Evolutionary conservation across 371 early-diverging fungal genomes (phyloP).

Genomic region (Zopfochytrium polystomum): DNA sequence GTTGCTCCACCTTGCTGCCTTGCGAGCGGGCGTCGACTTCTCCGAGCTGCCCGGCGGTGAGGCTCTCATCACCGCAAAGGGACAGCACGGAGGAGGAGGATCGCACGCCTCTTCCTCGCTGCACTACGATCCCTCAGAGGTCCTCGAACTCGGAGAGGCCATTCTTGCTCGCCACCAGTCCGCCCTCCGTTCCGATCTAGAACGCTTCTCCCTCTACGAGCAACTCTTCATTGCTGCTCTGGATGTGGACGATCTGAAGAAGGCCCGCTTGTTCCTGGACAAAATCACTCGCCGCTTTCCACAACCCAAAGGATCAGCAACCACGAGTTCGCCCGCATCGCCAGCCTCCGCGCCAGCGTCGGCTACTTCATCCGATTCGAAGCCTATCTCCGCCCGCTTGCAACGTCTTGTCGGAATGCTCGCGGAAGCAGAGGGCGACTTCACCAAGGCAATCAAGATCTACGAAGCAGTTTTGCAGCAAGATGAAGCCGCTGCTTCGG

Average conservation of each 20-base stretch:
- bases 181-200: constrained; percentile 19
- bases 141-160: constrained; percentile 13
- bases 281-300: constrained; percentile 62
- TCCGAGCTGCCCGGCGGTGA: constrained; percentile 13
- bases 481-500: constrained; percentile 30
- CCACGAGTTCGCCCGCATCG: not conserved
- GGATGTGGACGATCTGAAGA: constrained; percentile 64
- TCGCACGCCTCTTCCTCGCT: not conserved
- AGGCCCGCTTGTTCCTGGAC: constrained; percentile 63
- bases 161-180: constrained; percentile 11
- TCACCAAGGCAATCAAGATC: constrained; percentile 56
- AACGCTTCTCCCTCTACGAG: constrained; percentile 59
- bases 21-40: constrained; percentile 5
- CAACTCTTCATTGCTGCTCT: constrained; percentile 76
- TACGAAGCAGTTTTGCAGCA: constrained; percentile 29
- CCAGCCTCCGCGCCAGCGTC: not conserved
- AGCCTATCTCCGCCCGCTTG: constrained; percentile 67
- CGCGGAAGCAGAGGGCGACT: constrained; percentile 68
- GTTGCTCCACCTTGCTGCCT: too few species aligned
- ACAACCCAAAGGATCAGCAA: not conserved
- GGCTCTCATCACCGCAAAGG: not conserved
- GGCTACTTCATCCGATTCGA: constrained; percentile 13
- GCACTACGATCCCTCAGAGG: constrained; percentile 26
- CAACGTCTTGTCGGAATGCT: constrained; percentile 66
- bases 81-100: not conserved